Evolutionary conservation across 1,284 basidiomycete genomes (phyloP), one percentile per base, ranked within the genome.

Genomic region (Phellinidium pouzarii): DNA sequence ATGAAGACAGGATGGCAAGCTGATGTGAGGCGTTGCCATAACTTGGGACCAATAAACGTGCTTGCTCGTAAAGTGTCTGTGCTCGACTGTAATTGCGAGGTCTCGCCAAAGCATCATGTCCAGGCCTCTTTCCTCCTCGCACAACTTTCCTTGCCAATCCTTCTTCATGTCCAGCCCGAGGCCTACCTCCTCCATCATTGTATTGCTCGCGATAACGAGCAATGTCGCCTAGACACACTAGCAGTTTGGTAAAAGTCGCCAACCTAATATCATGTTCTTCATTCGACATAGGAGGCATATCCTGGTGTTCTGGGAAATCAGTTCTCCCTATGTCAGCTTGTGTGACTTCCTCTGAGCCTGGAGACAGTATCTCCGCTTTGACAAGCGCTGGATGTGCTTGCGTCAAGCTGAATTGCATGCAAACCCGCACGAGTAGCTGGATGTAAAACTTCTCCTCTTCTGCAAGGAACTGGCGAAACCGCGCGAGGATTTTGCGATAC

Each of bases 211-310:
- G 79, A 68, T 99, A 99, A 29, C 95, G 78, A 58, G 91, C 90
- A 43, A 99, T 82, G 65, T 99, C 95, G 14, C 95, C 95, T 19
- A 96, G 78, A 66, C 87, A 97, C 26, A 97, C 86, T 47, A 98
- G 73, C 2, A 87, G 84, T 69, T 94, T 96, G 71, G 87, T 88
- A 40, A 95, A 72, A 41, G 91, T 84, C 12, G 80, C 77, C 22
- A 90, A 68, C 57, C 80, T 78, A 54, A 75, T 75, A 53, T 79
- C 77, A 47, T 76, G 77, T 63, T 87, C 79, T 20, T 76, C 76
- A 19, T 70, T 57, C n/a, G 71, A 74, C 34, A 67, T 63, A 11
- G 75, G 73, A 5, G 66, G 58, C 20, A 70, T 67, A 20, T 63
- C 61, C 40, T 73, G 74, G 50, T 80, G 76, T 1, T 74, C 69